Percentiles rank a stretch among this genome's conserved stretches.
These are phyloP conservation scores for Claviceps sp. DNA, from an alignment of 2,329 filamentous ascomycete genomes.

Conservation along the genomic window DNA sequence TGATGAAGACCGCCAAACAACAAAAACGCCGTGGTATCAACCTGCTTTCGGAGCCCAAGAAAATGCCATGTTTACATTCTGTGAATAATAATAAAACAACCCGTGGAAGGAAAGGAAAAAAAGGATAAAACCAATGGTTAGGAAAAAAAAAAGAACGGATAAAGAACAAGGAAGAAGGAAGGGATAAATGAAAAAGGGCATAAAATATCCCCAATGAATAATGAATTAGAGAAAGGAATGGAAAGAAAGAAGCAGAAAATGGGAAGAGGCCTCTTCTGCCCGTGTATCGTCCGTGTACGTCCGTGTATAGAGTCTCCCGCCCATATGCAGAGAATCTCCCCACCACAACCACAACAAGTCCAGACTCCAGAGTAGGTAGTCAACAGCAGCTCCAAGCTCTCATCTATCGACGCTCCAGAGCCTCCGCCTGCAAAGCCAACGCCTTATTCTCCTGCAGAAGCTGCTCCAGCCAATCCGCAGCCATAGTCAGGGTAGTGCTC, in stretches of 20 bases:
- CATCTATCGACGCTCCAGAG: neutral
- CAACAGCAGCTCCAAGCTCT: neutral
- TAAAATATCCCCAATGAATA: too few relatives aligned
- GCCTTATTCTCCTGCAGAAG: constrained; percentile 55
- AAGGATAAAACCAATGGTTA: neutral
- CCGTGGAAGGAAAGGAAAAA: neutral
- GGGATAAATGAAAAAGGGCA: neutral
- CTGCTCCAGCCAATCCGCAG: constrained; percentile 66
- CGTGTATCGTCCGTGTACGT: too few relatives aligned
- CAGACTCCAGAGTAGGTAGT: too few relatives aligned
- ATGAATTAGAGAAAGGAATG: too few relatives aligned
- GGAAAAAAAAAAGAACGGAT: neutral
- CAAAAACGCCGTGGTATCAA: constrained; percentile 3
- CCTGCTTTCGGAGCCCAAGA: neutral
- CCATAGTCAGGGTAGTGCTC: constrained; percentile 62
- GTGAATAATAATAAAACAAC: neutral
- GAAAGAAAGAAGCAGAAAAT: too few relatives aligned
- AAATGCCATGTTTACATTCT: neutral
- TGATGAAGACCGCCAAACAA: neutral
- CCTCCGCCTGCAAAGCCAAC: constrained; percentile 23
- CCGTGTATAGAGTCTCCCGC: too few relatives aligned
- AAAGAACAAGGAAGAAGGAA: neutral
- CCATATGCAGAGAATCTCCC: too few relatives aligned
- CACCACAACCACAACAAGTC: too few relatives aligned
- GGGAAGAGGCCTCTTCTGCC: too few relatives aligned